Percentiles rank a stretch among this genome's conserved stretches.
These are phyloP conservation scores for Aureobasidium sp. DNA, from an alignment of 2,329 filamentous ascomycete genomes.

Conservation along the genomic window DNA sequence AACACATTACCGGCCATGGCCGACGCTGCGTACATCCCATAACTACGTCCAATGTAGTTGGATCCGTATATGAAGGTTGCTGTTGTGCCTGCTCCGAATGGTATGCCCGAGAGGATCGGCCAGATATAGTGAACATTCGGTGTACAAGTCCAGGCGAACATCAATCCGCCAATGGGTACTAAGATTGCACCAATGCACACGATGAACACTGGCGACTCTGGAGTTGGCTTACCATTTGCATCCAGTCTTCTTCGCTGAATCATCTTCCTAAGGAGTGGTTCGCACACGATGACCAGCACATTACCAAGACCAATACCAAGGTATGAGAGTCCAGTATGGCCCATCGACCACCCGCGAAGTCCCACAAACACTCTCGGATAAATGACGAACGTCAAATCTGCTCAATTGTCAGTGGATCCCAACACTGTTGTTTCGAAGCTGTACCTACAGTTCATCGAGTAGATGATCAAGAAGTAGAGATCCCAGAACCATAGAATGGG, in stretches of 20 bases:
- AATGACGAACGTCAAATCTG: conserved; percentile 33
- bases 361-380: conserved; percentile 47
- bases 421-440: background rate
- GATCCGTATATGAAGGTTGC: conserved; percentile 42
- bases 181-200: conserved; percentile 48
- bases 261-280: background rate
- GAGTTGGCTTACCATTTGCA: conserved; percentile 36
- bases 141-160: conserved; percentile 32
- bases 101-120: conserved; percentile 23
- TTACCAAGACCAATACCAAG: conserved; percentile 41
- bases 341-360: conserved; percentile 41
- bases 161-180: conserved; percentile 44
- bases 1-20: conserved; percentile 38
- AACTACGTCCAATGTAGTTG: conserved; percentile 53
- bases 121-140: conserved; percentile 6
- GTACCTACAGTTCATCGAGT: conserved; percentile 39
- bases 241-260: conserved; percentile 36
- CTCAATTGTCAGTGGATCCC: background rate
- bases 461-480: conserved; percentile 43
- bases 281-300: conserved; percentile 34
- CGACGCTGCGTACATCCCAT: conserved; percentile 46
- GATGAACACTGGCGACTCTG: conserved; percentile 32
- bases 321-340: conserved; percentile 42
- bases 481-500: conserved; percentile 43
- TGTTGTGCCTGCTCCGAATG: conserved; percentile 9